Evolutionary conservation across 2,329 filamentous ascomycete species (phyloP).

Genomic region (Alternaria longipes): DNA sequence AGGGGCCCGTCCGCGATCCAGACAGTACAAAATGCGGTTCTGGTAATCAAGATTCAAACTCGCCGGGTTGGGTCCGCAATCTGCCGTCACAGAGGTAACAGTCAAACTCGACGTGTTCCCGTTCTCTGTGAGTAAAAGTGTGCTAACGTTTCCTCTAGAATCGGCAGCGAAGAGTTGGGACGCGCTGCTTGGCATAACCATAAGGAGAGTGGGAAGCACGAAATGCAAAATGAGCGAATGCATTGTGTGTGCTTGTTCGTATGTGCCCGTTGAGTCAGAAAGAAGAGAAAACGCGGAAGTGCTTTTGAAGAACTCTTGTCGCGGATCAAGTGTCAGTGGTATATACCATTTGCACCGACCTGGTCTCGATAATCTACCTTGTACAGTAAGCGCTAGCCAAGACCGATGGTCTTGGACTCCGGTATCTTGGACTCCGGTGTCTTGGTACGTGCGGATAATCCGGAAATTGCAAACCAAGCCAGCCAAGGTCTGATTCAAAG

Average conservation of each 20-base stretch:
- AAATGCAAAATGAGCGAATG: neutral
- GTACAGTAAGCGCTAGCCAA: neutral
- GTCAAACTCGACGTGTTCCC: constrained; percentile 14
- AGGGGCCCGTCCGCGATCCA: constrained; percentile 21
- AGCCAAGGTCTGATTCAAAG: neutral
- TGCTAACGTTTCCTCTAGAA: constrained; percentile 24
- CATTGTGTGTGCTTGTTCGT: neutral
- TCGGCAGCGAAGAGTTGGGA: constrained; percentile 24
- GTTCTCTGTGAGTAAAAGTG: constrained; percentile 9
- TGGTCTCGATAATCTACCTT: neutral
- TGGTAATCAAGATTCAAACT: constrained; percentile 21
- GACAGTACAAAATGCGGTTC: constrained; percentile 24
- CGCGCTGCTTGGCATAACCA: neutral
- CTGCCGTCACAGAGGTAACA: constrained; percentile 15
- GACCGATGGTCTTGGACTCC: neutral
- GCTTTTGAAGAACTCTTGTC: neutral
- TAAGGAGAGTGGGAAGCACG: constrained; percentile 4
- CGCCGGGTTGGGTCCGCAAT: constrained; percentile 21
- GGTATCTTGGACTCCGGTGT: neutral
- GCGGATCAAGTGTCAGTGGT: neutral
- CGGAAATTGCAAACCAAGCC: neutral
- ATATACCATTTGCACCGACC: neutral
- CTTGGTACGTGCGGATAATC: neutral
- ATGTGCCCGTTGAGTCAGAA: neutral
- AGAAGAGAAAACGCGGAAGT: neutral